A percentile compares a stretch with the other conserved stretches of the same genome.
Evolutionary conservation across 495 filamentous ascomycete species (phyloP).

Genomic region (Hyaloscypha hepaticicola): DNA sequence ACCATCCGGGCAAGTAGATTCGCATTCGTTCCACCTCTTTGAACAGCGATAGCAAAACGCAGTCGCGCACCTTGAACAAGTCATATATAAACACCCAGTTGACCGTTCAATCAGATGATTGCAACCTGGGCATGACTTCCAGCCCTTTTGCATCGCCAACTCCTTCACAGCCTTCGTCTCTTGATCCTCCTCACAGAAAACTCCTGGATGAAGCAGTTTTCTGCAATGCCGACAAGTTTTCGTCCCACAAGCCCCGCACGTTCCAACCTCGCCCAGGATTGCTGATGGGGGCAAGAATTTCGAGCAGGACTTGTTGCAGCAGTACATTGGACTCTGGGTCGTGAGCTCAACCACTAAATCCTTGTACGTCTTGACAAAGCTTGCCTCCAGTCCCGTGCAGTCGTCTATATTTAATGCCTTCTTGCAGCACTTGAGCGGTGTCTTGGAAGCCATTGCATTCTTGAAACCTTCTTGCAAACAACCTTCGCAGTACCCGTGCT

Average conservation of each 20-base stretch:
- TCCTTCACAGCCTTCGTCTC: conserved; percentile 8
- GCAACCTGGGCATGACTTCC: conserved; percentile 9
- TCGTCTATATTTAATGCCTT: background rate
- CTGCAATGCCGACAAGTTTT: conserved; percentile 8
- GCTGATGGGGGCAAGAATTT: conserved; percentile 2
- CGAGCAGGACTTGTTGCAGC: background rate
- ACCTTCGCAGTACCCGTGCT: conserved; percentile 7
- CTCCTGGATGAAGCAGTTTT: background rate
- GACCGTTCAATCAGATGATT: conserved; percentile 12
- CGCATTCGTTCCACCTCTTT: background rate
- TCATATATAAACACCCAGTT: conserved; percentile 7
- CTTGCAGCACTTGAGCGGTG: conserved; percentile 13
- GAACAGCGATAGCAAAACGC: background rate
- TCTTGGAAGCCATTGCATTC: background rate
- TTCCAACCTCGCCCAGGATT: background rate
- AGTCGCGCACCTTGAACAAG: background rate
- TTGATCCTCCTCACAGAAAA: conserved; percentile 5
- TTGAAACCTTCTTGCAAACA: conserved; percentile 12
- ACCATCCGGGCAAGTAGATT: background rate
- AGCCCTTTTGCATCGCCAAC: conserved; percentile 7
- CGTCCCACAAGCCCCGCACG: background rate
- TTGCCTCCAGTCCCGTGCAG: background rate
- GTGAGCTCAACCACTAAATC: conserved; percentile 10
- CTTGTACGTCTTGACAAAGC: conserved; percentile 4
- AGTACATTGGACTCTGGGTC: conserved; percentile 5